phyloP scores from a whole-genome alignment of 2,329 filamentous ascomycete species.

The Ophiocordyceps sinensis region DNA sequence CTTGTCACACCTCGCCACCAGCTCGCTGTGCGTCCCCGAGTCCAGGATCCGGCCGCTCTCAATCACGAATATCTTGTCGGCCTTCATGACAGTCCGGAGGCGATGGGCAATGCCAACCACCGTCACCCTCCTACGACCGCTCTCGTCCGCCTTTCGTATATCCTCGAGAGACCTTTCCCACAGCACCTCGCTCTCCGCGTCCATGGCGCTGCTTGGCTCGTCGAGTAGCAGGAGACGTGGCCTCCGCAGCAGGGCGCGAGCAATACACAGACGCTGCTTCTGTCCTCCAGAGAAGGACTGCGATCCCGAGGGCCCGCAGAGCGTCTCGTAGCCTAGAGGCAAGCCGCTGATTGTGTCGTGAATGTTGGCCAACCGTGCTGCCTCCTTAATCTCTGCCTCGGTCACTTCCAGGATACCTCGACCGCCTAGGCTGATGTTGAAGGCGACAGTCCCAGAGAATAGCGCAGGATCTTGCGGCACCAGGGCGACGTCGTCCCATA shows the following conservation, averaged over 20 bases:
- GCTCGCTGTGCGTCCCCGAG: slow-evolving; percentile 36
- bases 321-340: slow-evolving; percentile 51
- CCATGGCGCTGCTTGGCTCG: slow-evolving; percentile 67
- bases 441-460: slow-evolving; percentile 39
- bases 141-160: slow-evolving; percentile 22
- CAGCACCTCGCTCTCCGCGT: slow-evolving; percentile 55
- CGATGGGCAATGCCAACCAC: slow-evolving; percentile 45
- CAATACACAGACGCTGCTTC: slow-evolving; percentile 64
- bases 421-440: slow-evolving; percentile 41
- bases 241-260: slow-evolving; percentile 56
- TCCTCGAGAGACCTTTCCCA: slow-evolving; percentile 39
- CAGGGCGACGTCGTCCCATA: slow-evolving; percentile 38
- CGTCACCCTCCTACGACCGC: slow-evolving; percentile 35
- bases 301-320: slow-evolving; percentile 57
- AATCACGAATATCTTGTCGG: slow-evolving; percentile 43
- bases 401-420: slow-evolving; percentile 39
- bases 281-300: slow-evolving; percentile 67
- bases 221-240: slow-evolving; percentile 66
- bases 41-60: slow-evolving; percentile 38
- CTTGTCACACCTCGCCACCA: slow-evolving; percentile 35
- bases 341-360: slow-evolving; percentile 51
- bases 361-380: slow-evolving; percentile 54
- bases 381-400: slow-evolving; percentile 48
- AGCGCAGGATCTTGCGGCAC: slow-evolving; percentile 45
- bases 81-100: slow-evolving; percentile 39